Base-by-base conservation (phyloP, 2,329 filamentous ascomycete species). In the Penicillium sp. region DNA sequence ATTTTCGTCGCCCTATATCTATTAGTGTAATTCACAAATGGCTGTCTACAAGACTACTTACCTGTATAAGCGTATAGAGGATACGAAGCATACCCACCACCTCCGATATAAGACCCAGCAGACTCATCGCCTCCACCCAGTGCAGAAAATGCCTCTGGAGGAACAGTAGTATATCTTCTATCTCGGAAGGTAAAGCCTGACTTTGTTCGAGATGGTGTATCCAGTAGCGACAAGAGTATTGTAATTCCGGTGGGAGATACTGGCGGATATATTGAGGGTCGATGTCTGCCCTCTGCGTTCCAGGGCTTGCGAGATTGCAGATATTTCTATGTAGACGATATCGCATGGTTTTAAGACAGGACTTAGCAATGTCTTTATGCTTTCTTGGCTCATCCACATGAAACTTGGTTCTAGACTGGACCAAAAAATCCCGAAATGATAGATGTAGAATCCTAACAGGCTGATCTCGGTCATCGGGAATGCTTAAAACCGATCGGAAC, bases 401-500 rank as follows among this genome's bases (percentile, higher is more conserved):
- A 60, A 70, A 65, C 12, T 54, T 34, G 53, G 51, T 64, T 41
- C 58, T 21, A 12, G 46, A 26, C 10, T 60, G 34, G 34, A 68
- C 51, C 2, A 70, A 53, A 46, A 68, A 70, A 42, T 72, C 65
- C 18, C 62, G 60, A 45, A 70, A 70, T 47, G 64, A 70, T 49
- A 62, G 54, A 51, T 68, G 65, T 9, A 67, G 52, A n/a, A 65
- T 54, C 10, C 58, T 41, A 9, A 64, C 42, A 34, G 61, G 57
- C 6, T 23, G 21, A 50, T 60, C 28, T 29, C 10, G 42, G 28
- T 61, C 45, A 23, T 15, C 13, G 5, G 62, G 59, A 3, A 65
- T 21, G 9, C 44, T 53, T 2, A 65, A 21, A 24, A 63, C 57
- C 0, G 62, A 62, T 1, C 43, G 57, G 23, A 64, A 56, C 3